Conservation (phyloP, 371 early-diverging fungal genomes). For the Umbelopsis sp. region DNA sequence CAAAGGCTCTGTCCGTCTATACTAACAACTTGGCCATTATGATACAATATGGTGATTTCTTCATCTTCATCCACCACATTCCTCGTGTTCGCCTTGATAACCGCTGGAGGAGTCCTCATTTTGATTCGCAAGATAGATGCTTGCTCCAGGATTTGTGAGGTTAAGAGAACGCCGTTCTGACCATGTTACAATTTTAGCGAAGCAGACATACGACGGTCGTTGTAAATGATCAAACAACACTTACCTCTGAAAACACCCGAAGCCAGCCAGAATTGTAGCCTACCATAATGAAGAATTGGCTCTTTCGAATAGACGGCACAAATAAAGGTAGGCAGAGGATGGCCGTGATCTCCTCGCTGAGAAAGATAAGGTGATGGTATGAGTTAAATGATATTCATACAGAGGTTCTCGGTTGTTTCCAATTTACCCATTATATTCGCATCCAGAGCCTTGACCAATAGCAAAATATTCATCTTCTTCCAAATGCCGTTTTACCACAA, state of each 20-base stretch:
- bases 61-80: constrained; percentile 54
- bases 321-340: constrained; percentile 60
- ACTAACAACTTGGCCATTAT: constrained; percentile 55
- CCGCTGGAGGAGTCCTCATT: constrained; percentile 52
- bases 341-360: constrained; percentile 59
- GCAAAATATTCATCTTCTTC: constrained; percentile 49
- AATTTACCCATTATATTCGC: constrained; percentile 41
- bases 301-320: constrained; percentile 57
- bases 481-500: constrained; percentile 40
- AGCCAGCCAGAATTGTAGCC: constrained; percentile 68
- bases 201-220: neutral
- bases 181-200: neutral
- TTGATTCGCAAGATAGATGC: constrained; percentile 55
- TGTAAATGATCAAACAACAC: neutral
- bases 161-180: constrained; percentile 56
- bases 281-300: constrained; percentile 61
- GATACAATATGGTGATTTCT: constrained; percentile 61
- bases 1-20: constrained; percentile 67
- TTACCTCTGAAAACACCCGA: constrained; percentile 63
- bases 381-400: neutral
- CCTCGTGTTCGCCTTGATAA: constrained; percentile 31
- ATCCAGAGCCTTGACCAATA: constrained; percentile 59
- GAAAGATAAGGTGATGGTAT: neutral
- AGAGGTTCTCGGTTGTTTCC: no score
- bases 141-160: constrained; percentile 60